Evolutionary conservation across 2,329 filamentous ascomycete genomes (phyloP).

Genomic region (Penicillium sumatraense): DNA sequence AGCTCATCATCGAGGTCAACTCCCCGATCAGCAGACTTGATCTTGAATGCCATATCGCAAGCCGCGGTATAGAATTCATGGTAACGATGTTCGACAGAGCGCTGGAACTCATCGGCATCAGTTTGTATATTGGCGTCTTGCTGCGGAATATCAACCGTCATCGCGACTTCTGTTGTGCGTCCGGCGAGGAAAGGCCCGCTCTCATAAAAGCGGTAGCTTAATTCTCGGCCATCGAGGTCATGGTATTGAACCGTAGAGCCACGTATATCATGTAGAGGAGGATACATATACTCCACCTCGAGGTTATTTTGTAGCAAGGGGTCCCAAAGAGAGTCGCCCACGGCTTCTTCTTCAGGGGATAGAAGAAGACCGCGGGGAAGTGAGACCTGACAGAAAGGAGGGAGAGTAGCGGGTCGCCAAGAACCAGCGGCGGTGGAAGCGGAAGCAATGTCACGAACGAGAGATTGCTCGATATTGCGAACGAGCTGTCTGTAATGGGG

Average conservation of each 20-base stretch:
- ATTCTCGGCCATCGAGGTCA: conserved; percentile 35
- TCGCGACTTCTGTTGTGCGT: conserved; percentile 35
- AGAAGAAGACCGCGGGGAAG: conserved; percentile 32
- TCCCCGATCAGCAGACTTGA: conserved; percentile 28
- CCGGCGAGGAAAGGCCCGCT: conserved; percentile 38
- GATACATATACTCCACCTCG: conserved; percentile 40
- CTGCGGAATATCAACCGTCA: conserved; percentile 33
- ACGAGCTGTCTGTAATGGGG: conserved; percentile 17
- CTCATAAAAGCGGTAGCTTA: conserved; percentile 38
- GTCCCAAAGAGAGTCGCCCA: not conserved
- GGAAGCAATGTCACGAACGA: conserved; percentile 27
- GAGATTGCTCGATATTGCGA: conserved; percentile 25
- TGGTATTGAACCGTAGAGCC: conserved; percentile 36
- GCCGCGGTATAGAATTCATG: conserved; percentile 42
- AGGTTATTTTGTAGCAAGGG: conserved; percentile 14
- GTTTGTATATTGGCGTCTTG: conserved; percentile 1
- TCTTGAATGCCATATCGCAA: conserved; percentile 42
- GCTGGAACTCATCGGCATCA: conserved; percentile 3
- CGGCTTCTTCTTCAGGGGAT: not conserved
- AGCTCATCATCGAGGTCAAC: not conserved
- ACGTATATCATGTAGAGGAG: conserved; percentile 35
- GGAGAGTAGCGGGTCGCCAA: conserved; percentile 25
- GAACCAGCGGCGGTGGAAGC: not conserved
- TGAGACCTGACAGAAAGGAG: conserved; percentile 35
- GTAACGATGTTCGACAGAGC: conserved; percentile 31